A percentile compares a stretch with the other conserved stretches of the same genome.
These are phyloP conservation scores for Xenosphaeropsis pyriputrescens DNA, from an alignment of 2,329 filamentous ascomycete genomes.

Conservation along the genomic window DNA sequence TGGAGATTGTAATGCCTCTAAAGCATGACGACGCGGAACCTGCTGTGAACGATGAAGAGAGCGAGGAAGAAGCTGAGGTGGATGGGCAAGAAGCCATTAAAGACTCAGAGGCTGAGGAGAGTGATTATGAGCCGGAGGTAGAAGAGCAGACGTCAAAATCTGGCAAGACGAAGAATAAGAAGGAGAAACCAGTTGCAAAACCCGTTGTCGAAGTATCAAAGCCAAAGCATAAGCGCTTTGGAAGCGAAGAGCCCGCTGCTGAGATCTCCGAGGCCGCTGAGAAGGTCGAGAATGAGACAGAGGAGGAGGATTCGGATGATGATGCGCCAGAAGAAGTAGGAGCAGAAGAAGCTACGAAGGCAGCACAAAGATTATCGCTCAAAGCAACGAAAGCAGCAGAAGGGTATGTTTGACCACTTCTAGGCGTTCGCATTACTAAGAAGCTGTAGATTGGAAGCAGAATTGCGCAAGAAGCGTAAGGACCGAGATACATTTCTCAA, in stretches of 20 bases:
- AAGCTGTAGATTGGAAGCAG: slow-evolving; percentile 10
- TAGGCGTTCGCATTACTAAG: slow-evolving; percentile 2
- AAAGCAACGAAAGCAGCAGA: slow-evolving; percentile 14
- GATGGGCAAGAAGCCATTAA: too few relatives aligned
- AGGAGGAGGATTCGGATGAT: slow-evolving; percentile 14
- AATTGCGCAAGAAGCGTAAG: slow-evolving; percentile 14
- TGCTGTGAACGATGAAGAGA: too few relatives aligned
- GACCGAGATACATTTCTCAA: slow-evolving; percentile 12
- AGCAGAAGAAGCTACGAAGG: slow-evolving; percentile 10
- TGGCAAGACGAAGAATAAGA: too few relatives aligned
- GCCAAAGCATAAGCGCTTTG: slow-evolving; percentile 11
- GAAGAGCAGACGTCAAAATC: too few relatives aligned
- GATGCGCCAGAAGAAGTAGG: slow-evolving; percentile 16
- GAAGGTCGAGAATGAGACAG: slow-evolving; percentile 1
- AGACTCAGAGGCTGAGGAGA: too few relatives aligned
- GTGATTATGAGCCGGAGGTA: too few relatives aligned
- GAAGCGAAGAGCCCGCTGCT: slow-evolving; percentile 7
- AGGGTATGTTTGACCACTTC: slow-evolving; percentile 7
- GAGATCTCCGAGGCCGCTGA: not conserved
- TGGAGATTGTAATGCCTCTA: slow-evolving; percentile 12
- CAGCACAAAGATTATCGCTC: slow-evolving; percentile 6
- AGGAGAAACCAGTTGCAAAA: too few relatives aligned
- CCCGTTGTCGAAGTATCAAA: not conserved
- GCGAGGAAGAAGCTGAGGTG: too few relatives aligned
- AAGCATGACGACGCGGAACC: not conserved